phyloP scores from a whole-genome alignment of 2,329 filamentous ascomycete genomes.

The Triangularia setosa region DNA sequence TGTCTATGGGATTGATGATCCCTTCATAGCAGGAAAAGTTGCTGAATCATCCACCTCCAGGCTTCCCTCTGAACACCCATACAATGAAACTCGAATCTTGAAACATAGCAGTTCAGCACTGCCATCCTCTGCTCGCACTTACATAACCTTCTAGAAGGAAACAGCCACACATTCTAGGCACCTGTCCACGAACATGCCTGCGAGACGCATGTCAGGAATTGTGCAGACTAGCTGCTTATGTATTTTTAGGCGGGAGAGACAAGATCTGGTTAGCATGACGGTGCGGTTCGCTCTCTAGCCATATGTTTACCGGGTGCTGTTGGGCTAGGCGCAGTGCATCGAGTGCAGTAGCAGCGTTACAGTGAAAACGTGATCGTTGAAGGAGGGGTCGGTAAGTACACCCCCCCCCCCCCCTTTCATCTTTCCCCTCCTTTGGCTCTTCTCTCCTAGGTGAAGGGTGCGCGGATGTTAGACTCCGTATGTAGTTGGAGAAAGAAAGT shows the following conservation, averaged over 20 bases:
- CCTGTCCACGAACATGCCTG: not conserved
- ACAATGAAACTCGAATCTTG: not conserved
- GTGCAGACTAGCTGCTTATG: not conserved
- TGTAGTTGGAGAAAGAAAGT: not conserved
- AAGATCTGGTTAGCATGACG: not conserved
- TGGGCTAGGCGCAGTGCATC: not conserved
- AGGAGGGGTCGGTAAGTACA: not conserved
- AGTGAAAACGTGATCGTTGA: not conserved
- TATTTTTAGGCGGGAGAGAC: not conserved
- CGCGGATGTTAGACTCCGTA: not conserved
- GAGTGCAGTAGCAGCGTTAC: not conserved
- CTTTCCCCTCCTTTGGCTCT: not conserved
- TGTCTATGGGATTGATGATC: not conserved
- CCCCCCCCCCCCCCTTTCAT: not conserved
- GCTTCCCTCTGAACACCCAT: not conserved
- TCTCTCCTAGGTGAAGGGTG: not conserved
- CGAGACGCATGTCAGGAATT: not conserved
- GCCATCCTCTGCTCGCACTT: not conserved
- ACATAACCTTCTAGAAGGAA: not conserved
- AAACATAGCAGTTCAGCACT: not conserved
- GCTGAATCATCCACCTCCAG: not conserved
- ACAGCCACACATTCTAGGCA: not conserved
- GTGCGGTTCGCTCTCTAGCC: not conserved
- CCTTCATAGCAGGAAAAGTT: not conserved
- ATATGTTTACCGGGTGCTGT: not conserved